A percentile compares a stretch with the other conserved stretches of the same genome.
Conservation (phyloP, 2,329 filamentous ascomycete species). For the Cercospora citrullina region DNA sequence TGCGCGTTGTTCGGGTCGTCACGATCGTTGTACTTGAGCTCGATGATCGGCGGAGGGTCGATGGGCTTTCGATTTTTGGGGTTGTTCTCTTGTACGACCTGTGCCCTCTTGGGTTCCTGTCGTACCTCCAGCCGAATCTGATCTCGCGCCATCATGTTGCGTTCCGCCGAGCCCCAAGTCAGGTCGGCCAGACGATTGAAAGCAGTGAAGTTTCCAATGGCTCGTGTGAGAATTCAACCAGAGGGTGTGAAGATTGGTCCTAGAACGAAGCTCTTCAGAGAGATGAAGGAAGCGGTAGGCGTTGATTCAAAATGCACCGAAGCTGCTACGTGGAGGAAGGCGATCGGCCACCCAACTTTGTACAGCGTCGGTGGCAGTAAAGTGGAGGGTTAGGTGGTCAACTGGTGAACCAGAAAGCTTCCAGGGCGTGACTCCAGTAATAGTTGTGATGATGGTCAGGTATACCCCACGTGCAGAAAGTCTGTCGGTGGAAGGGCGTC, state of each 20-base stretch:
- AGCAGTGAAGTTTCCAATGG: conserved; percentile 1
- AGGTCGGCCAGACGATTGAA: conserved; percentile 11
- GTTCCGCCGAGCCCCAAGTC: conserved; percentile 48
- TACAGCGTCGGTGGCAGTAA: background rate
- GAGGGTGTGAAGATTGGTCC: background rate
- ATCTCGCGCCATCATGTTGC: conserved; percentile 29
- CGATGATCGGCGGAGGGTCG: conserved; percentile 82
- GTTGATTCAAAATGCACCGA: conserved; percentile 12
- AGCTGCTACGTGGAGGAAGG: conserved; percentile 2
- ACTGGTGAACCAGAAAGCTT: conserved; percentile 7
- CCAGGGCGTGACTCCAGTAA: background rate
- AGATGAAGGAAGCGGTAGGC: conserved; percentile 6
- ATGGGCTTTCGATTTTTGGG: conserved; percentile 68
- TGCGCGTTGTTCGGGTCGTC: conserved; percentile 54
- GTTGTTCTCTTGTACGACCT: conserved; percentile 32
- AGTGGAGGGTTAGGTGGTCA: background rate
- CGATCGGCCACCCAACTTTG: background rate
- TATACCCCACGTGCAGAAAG: conserved; percentile 6
- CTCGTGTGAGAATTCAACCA: conserved; percentile 14
- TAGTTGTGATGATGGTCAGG: conserved; percentile 7
- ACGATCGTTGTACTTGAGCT: conserved; percentile 57
- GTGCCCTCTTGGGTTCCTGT: conserved; percentile 28
- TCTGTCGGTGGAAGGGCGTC: conserved; percentile 1
- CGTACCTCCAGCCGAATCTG: conserved; percentile 23
- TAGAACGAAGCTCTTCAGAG: background rate